phyloP scores from a whole-genome alignment of 1,284 basidiomycete genomes.

The Pseudozyma sp. region DNA sequence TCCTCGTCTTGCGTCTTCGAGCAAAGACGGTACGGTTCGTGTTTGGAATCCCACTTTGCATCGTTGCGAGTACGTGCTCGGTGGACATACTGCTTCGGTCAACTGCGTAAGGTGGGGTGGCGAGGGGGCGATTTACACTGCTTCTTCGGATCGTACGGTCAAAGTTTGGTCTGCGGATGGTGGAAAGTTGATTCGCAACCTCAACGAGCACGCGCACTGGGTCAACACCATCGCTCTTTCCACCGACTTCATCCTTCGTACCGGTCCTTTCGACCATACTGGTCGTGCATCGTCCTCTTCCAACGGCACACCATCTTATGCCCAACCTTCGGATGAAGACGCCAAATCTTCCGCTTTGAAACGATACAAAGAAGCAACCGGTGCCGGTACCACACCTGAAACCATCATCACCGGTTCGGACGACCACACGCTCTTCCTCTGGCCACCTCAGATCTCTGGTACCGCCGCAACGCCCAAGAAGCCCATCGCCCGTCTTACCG shows the following conservation, averaged over 20 bases:
- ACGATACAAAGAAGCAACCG: slow-evolving; percentile 80
- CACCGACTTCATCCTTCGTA: slow-evolving; percentile 93
- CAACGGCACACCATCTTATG: slow-evolving; percentile 22
- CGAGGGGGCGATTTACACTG: slow-evolving; percentile 77
- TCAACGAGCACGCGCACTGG: slow-evolving; percentile 98
- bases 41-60: slow-evolving; percentile 87
- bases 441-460: slow-evolving; percentile 62
- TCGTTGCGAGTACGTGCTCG: slow-evolving; percentile 84
- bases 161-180: slow-evolving; percentile 90
- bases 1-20: slow-evolving; percentile 86
- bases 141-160: slow-evolving; percentile 91
- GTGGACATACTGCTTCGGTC: slow-evolving; percentile 92
- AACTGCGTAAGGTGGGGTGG: slow-evolving; percentile 96
- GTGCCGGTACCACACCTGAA: slow-evolving; percentile 76
- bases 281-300: slow-evolving; percentile 30
- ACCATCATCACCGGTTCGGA: slow-evolving; percentile 87
- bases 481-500: slow-evolving; percentile 86
- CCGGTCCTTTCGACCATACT: slow-evolving; percentile 92
- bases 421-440: slow-evolving; percentile 80
- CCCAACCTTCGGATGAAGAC: slow-evolving; percentile 32
- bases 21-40: slow-evolving; percentile 94
- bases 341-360: slow-evolving; percentile 67
- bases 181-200: slow-evolving; percentile 75
- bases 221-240: slow-evolving; percentile 95
- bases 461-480: slow-evolving; percentile 75